Conservation (phyloP, 148 eudicot species). For the Agrostemma githago region DNA sequence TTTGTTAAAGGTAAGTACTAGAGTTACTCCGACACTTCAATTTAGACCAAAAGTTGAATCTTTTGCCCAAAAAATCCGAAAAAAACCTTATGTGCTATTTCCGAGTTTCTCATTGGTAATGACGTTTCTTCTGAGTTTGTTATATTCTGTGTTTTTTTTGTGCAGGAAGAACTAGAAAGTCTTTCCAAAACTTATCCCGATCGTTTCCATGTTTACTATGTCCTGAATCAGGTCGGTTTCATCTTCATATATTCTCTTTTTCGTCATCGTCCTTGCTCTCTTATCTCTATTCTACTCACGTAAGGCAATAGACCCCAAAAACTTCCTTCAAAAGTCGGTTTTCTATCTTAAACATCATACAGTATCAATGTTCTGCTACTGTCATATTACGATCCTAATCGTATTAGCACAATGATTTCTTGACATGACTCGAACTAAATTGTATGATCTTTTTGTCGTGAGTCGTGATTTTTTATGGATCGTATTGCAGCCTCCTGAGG, state of each 20-base stretch:
- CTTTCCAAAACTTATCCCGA: conserved; percentile 59
- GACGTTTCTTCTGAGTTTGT: neutral
- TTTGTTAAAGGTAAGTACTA: conserved; percentile 63
- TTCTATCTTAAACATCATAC: too few species aligned
- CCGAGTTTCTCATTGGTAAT: neutral
- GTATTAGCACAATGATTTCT: neutral
- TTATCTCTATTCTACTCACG: too few species aligned
- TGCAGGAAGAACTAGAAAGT: conserved; percentile 74
- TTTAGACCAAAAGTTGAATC: too few species aligned
- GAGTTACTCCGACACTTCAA: too few species aligned
- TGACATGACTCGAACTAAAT: conserved; percentile 3
- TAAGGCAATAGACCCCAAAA: too few species aligned
- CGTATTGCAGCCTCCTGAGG: conserved; percentile 70
- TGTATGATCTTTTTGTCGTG: neutral
- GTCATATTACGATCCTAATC: neutral
- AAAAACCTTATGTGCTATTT: neutral
- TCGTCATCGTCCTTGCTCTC: neutral
- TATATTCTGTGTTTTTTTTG: neutral
- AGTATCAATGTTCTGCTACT: neutral
- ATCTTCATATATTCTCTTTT: neutral
- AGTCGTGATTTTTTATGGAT: neutral
- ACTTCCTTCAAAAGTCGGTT: too few species aligned
- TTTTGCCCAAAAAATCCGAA: too few species aligned
- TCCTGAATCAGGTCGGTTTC: conserved; percentile 65
- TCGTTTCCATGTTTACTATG: conserved; percentile 62